Evolutionary conservation across 176 grass and related monocot genomes (phyloP).

Genomic region (Rhipidocladum racemiflorum): DNA sequence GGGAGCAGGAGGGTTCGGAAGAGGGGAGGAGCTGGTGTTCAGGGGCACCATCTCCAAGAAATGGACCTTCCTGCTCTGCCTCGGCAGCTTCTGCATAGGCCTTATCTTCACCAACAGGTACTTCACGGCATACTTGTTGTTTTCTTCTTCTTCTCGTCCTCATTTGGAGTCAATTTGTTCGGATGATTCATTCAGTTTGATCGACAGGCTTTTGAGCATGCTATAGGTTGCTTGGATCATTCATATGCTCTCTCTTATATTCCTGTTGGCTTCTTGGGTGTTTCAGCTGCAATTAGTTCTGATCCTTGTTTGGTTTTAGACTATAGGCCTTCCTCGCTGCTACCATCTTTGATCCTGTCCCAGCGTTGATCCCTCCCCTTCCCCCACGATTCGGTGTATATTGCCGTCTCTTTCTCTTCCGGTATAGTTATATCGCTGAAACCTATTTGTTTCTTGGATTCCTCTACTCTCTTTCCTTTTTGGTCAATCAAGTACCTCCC

Average conservation of each 20-base stretch:
- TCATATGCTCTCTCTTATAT: not conserved
- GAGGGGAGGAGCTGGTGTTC: conserved; percentile 37
- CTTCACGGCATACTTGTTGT: not conserved
- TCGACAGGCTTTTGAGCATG: not conserved
- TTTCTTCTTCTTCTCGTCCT: not conserved
- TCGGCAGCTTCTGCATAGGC: conserved; percentile 81
- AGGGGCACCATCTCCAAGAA: conserved; percentile 51
- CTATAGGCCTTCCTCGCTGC: not conserved
- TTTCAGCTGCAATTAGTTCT: not conserved
- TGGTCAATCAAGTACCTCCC: conserved; percentile 15
- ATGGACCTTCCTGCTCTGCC: conserved; percentile 70
- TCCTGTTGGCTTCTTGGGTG: not conserved
- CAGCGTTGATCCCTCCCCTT: not conserved
- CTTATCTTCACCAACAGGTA: conserved; percentile 90
- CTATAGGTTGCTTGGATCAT: not conserved
- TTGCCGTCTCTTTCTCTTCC: not conserved
- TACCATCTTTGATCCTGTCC: not conserved
- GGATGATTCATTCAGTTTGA: conserved; percentile 15
- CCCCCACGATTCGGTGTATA: not conserved
- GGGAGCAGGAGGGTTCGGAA: not conserved
- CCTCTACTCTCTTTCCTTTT: not conserved
- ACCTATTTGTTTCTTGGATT: not conserved
- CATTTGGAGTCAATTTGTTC: not conserved
- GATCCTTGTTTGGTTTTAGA: not conserved
- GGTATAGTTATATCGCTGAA: not conserved